Conservation (phyloP, 345 rosid genomes). For the Populus nigra region DNA sequence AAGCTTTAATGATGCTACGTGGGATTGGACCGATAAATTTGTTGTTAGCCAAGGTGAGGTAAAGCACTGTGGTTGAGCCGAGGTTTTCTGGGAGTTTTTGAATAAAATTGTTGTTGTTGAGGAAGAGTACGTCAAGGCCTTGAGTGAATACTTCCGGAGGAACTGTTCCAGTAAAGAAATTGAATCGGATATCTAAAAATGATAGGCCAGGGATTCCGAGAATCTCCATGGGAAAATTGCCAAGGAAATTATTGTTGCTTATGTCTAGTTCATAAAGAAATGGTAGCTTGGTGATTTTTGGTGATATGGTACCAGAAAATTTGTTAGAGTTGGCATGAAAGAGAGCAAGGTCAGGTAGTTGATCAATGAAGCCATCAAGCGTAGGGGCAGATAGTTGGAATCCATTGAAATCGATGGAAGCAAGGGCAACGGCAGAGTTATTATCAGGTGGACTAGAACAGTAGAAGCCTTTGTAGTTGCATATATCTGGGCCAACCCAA, state of each 20-base stretch:
- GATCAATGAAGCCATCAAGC: slow-evolving; percentile 43
- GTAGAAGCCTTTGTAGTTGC: slow-evolving; percentile 43
- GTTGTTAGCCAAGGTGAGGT: slow-evolving; percentile 46
- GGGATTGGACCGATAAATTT: slow-evolving; percentile 43
- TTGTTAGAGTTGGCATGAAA: slow-evolving; percentile 54
- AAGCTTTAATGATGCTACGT: slow-evolving; percentile 24
- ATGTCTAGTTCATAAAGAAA: slow-evolving; percentile 42
- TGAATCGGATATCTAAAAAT: slow-evolving; percentile 44
- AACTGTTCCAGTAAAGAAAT: slow-evolving; percentile 38
- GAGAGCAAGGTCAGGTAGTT: slow-evolving; percentile 47
- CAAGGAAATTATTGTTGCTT: slow-evolving; percentile 40
- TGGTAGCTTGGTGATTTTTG: slow-evolving; percentile 23
- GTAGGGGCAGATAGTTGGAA: slow-evolving; percentile 31
- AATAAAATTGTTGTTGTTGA: slow-evolving; percentile 45
- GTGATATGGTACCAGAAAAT: slow-evolving; percentile 36
- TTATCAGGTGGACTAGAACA: slow-evolving; percentile 42
- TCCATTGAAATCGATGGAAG: slow-evolving; percentile 42
- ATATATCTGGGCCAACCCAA: slow-evolving; percentile 41
- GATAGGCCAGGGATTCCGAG: slow-evolving; percentile 23
- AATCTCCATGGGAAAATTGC: slow-evolving; percentile 27
- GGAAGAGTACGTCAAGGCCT: slow-evolving; percentile 32
- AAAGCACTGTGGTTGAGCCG: slow-evolving; percentile 30
- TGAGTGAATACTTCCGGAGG: slow-evolving; percentile 36
- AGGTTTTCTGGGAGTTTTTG: slow-evolving; percentile 31
- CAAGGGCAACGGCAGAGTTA: slow-evolving; percentile 34